Evolutionary conservation across 1,139 yeast species (phyloP), one percentile per base, ranked within the genome.

Genomic region (Blastobotrys petasosporus): DNA sequence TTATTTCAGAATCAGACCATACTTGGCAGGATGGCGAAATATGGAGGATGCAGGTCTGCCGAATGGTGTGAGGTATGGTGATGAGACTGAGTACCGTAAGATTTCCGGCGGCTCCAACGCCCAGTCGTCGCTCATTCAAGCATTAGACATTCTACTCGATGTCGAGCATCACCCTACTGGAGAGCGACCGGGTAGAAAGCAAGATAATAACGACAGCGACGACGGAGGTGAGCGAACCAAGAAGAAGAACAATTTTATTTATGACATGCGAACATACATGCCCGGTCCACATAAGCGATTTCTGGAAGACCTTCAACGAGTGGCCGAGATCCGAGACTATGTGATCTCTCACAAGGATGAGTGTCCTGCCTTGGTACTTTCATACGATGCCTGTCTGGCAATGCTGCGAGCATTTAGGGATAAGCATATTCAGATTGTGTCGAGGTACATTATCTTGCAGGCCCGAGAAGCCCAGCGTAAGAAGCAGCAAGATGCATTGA

Each of bases 51-150:
- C 84, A 1, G 97, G 97, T 0, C 72, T 90, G 48, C 82, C 87
- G 42, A 65, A 79, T 48, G 97, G 97, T 1, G 81, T 88, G 1
- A 67, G 73, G 41, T 88, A 88, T 61, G 96, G 95, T 5, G 70
- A 76, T 46, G 90, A 84, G 51, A 45, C 46, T 2, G 65, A 58
- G 17, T 82, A 80, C 46, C 72, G 85, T 51, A 65, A 73, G 29
- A 85, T 77, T 62, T 74, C 95, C 5, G 97, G 97, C 20, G 97
- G 97, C 0, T 85, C 95, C 10, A 90, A 90, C 62, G 97, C 96
- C 0, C 97, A 90, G 65, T 80, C 92, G 41, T 86, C 96, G 2
- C 71, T 88, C 54, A 85, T 90, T 50, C 97, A 90, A 65, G 83
- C 87, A 36, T 70, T 90, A 53, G 97, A 90, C 61, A 76, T 86